Conservation (phyloP, 768 basidiomycete genomes). For the Psilocybe cyanescens region DNA sequence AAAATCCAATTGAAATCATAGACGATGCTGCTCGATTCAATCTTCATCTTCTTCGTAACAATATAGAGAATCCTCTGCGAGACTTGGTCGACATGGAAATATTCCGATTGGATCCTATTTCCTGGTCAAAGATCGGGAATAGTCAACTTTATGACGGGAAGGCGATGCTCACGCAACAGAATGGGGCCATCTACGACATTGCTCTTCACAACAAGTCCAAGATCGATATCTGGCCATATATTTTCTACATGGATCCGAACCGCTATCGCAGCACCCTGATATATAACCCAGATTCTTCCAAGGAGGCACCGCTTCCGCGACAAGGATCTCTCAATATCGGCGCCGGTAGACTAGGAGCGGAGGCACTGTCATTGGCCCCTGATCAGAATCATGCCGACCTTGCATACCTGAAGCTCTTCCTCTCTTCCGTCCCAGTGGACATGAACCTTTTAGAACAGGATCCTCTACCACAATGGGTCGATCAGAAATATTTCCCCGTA, state of each 20-base stretch:
- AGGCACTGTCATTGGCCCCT: slow-evolving; percentile 47
- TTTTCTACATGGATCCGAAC: slow-evolving; percentile 63
- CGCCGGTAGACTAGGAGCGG: slow-evolving; percentile 45
- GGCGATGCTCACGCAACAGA: slow-evolving; percentile 48
- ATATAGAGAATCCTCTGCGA: slow-evolving; percentile 48
- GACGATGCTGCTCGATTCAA: slow-evolving; percentile 64
- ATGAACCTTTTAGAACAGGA: slow-evolving; percentile 54
- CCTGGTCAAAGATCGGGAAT: slow-evolving; percentile 44
- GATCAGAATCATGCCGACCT: slow-evolving; percentile 41
- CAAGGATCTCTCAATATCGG: slow-evolving; percentile 43
- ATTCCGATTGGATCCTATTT: slow-evolving; percentile 47
- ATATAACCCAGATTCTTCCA: slow-evolving; percentile 49
- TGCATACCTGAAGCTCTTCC: slow-evolving; percentile 62
- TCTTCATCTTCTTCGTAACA: slow-evolving; percentile 57
- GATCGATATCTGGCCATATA: slow-evolving; percentile 63
- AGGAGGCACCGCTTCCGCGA: slow-evolving; percentile 47
- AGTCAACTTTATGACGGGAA: slow-evolving; percentile 53
- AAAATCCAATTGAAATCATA: slow-evolving; percentile 41
- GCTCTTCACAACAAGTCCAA: slow-evolving; percentile 54
- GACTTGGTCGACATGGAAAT: slow-evolving; percentile 57
- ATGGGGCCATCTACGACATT: slow-evolving; percentile 48
- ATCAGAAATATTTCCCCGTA: background rate
- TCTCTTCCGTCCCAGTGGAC: slow-evolving; percentile 53
- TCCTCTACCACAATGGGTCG: slow-evolving; percentile 20
- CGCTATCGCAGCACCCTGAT: slow-evolving; percentile 56